Conservation (phyloP, 2,329 filamentous ascomycete genomes). For the Sphaerulina vaccinii region DNA sequence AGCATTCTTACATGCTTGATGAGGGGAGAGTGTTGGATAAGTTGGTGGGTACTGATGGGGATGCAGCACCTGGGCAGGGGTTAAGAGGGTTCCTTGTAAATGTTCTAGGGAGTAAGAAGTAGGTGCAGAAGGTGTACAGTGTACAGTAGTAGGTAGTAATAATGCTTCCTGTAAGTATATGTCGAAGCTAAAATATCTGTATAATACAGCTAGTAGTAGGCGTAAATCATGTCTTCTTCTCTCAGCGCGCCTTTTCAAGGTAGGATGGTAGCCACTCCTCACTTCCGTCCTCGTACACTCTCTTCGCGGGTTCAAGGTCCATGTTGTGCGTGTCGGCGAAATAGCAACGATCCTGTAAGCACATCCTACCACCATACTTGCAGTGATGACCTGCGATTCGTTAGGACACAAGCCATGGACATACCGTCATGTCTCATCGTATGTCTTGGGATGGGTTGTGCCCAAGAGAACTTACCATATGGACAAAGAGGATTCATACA, state of each 20-base stretch:
- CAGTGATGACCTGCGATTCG: too few relatives aligned
- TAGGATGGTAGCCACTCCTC: conserved; percentile 33
- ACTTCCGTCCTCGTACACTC: conserved; percentile 31
- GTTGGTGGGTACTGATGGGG: conserved; percentile 3
- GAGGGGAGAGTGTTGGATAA: conserved; percentile 18
- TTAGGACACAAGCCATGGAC: too few relatives aligned
- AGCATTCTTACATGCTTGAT: conserved; percentile 29
- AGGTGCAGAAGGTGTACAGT: neutral
- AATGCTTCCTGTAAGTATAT: conserved; percentile 1
- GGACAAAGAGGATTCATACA: conserved; percentile 36
- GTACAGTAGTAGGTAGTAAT: neutral
- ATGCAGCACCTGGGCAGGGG: neutral
- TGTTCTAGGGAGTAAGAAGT: conserved; percentile 3
- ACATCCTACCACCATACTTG: conserved; percentile 38
- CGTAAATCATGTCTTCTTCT: neutral
- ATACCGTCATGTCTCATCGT: too few relatives aligned
- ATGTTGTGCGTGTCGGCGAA: conserved; percentile 40
- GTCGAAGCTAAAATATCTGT: neutral
- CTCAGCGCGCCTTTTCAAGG: conserved; percentile 23
- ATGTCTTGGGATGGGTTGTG: too few relatives aligned
- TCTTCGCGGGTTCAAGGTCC: conserved; percentile 30
- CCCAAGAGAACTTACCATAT: too few relatives aligned
- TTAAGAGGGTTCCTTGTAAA: neutral
- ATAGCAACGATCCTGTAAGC: conserved; percentile 42
- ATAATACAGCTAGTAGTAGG: too few relatives aligned